Evolutionary conservation across 257 asterid genomes (phyloP).

Genomic region (Galeopsis tetrahit): DNA sequence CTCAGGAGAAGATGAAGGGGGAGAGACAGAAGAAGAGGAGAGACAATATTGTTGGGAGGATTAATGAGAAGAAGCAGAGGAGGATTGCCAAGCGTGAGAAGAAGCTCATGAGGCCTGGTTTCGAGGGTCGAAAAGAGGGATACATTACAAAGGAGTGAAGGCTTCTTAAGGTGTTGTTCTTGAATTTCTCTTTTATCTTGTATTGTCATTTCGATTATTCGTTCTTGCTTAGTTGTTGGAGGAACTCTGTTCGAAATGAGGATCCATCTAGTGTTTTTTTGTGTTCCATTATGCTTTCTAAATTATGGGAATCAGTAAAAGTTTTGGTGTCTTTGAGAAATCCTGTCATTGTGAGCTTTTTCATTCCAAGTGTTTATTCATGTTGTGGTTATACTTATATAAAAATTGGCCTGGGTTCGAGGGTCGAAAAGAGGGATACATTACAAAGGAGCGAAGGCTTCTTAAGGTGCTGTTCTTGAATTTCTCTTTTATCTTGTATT

Average conservation of each 20-base stretch:
- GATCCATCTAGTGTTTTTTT: not conserved
- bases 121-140: conserved; percentile 82
- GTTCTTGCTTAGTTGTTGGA: conserved; percentile 16
- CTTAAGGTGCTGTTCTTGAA: conserved; percentile 27
- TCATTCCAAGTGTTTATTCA: too few relatives aligned
- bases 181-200: conserved; percentile 9
- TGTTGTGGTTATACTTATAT: too few relatives aligned
- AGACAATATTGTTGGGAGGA: conserved; percentile 73
- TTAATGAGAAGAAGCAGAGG: conserved; percentile 74
- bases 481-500: conserved; percentile 3
- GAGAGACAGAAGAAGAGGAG: conserved; percentile 80
- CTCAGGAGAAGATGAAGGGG: conserved; percentile 58
- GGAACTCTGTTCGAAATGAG: not conserved
- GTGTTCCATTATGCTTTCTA: conserved; percentile 16
- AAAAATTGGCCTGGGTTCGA: conserved; percentile 91
- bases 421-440: conserved; percentile 74
- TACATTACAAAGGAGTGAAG: conserved; percentile 67
- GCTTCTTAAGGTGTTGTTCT: conserved; percentile 21
- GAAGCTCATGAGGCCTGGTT: conserved; percentile 95
- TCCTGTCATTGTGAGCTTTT: too few relatives aligned
- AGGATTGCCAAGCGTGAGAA: conserved; percentile 90
- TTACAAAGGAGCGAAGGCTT: conserved; percentile 63
- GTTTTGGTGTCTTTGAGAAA: too few relatives aligned
- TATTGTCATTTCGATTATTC: not conserved
- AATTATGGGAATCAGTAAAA: not conserved